These are phyloP conservation scores for Jackrogersella minutella DNA, from an alignment of 495 filamentous ascomycete species.

Conservation along the genomic window DNA sequence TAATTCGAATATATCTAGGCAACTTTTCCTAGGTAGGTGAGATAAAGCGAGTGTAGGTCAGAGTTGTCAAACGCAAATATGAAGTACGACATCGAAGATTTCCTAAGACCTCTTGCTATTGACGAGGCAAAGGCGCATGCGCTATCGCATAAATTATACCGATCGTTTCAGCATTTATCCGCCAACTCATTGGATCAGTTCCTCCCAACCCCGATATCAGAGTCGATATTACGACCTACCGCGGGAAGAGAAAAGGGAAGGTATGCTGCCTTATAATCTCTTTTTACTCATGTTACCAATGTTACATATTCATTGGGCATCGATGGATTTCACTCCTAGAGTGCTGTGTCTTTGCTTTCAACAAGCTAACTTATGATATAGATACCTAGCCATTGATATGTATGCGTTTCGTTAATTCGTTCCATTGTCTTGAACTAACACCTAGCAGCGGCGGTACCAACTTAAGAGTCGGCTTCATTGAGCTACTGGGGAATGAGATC, in stretches of 20 bases:
- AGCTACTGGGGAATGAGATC: conserved; percentile 63
- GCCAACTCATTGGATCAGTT: conserved; percentile 74
- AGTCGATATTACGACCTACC: conserved; percentile 63
- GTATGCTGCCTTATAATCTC: conserved; percentile 46
- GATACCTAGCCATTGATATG: conserved; percentile 81
- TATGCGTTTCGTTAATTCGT: conserved; percentile 40
- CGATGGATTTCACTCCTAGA: no score
- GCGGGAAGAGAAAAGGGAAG: conserved; percentile 66
- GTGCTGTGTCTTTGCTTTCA: neutral
- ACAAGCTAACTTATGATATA: conserved; percentile 44
- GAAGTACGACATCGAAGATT: conserved; percentile 46
- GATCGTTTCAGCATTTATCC: conserved; percentile 69
- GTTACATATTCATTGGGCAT: neutral
- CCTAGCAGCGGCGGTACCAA: conserved; percentile 73
- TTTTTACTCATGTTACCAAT: conserved; percentile 15
- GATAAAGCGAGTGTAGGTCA: neutral
- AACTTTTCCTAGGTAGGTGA: neutral
- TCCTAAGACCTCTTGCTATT: conserved; percentile 56
- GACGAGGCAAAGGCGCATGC: conserved; percentile 59
- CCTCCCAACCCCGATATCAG: conserved; percentile 79
- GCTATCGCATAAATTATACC: conserved; percentile 68
- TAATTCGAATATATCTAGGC: neutral
- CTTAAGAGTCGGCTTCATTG: conserved; percentile 78
- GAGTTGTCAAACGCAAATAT: conserved; percentile 30
- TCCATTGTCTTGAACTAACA: conserved; percentile 6